Evolutionary conservation across 257 asterid genomes (phyloP).

Genomic region (Solanum appendiculatum): DNA sequence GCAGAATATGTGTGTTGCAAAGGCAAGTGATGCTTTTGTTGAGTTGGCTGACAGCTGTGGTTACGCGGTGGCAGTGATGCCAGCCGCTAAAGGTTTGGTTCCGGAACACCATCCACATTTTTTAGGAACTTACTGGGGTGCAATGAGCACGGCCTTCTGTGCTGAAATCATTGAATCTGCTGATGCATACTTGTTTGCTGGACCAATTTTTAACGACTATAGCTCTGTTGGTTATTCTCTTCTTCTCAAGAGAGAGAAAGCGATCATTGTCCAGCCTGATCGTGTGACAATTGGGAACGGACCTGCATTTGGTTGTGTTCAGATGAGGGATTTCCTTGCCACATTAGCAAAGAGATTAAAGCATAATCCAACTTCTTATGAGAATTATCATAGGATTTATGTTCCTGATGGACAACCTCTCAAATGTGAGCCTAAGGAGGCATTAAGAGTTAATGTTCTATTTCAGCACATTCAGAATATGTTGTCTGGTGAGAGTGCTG

Average conservation of each 20-base stretch:
- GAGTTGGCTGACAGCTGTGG: constrained; percentile 53
- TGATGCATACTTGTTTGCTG: constrained; percentile 70
- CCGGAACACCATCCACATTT: constrained; percentile 66
- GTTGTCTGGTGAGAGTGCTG: constrained; percentile 52
- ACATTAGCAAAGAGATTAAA: constrained; percentile 52
- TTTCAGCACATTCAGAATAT: constrained; percentile 64
- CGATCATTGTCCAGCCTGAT: constrained; percentile 63
- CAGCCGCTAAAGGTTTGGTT: constrained; percentile 69
- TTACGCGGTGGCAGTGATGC: constrained; percentile 63
- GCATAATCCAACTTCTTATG: constrained; percentile 57
- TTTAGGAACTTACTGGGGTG: constrained; percentile 89
- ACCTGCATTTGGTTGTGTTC: constrained; percentile 68
- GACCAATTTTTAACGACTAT: constrained; percentile 75
- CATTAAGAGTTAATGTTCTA: constrained; percentile 63
- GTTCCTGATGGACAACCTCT: constrained; percentile 61
- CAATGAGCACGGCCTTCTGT: constrained; percentile 69
- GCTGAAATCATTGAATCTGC: constrained; percentile 83
- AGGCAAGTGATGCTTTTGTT: constrained; percentile 52
- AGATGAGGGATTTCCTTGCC: constrained; percentile 66
- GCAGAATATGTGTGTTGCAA: constrained; percentile 60
- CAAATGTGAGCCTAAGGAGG: constrained; percentile 45
- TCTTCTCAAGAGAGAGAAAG: constrained; percentile 78
- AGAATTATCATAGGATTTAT: constrained; percentile 64
- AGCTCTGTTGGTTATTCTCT: constrained; percentile 78
- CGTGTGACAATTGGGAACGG: constrained; percentile 56